These are phyloP conservation scores for Besnoitia besnoiti DNA, from an alignment of 169 alveolate genomes.

Conservation along the genomic window DNA sequence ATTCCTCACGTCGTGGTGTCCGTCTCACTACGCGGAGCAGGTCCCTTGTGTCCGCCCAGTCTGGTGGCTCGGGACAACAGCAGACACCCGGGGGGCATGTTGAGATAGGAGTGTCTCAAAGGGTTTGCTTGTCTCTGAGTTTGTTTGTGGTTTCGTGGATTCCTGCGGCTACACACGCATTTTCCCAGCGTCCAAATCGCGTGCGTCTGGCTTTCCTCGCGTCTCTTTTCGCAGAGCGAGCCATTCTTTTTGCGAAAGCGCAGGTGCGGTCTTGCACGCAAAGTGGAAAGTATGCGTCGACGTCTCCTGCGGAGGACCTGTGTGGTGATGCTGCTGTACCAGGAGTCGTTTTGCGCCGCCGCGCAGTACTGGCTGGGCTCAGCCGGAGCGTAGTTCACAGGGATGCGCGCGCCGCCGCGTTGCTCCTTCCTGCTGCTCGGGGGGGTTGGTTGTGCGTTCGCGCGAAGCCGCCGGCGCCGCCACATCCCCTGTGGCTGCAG, in stretches of 20 bases:
- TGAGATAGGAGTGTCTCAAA: too few species aligned
- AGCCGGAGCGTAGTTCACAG: not conserved
- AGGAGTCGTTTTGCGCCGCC: too few species aligned
- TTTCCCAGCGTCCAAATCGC: too few species aligned
- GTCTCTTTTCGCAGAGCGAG: not conserved
- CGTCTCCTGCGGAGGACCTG: not conserved
- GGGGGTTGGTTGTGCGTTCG: not conserved
- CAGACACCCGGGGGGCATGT: too few species aligned
- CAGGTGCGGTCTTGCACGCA: not conserved
- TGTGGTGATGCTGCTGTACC: not conserved
- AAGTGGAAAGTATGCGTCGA: not conserved
- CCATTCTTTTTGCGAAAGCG: not conserved
- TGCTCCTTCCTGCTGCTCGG: not conserved
- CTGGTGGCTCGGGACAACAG: too few species aligned
- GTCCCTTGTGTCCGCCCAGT: too few species aligned
- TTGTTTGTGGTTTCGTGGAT: too few species aligned
- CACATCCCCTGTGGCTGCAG: slow-evolving; percentile 13
- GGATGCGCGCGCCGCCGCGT: not conserved
- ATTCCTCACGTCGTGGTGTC: too few species aligned
- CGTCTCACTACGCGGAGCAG: too few species aligned
- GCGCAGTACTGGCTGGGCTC: not conserved
- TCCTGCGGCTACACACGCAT: too few species aligned
- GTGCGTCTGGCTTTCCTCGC: too few species aligned
- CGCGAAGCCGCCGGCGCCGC: not conserved
- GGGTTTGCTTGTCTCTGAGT: too few species aligned